Evolutionary conservation across 371 early-diverging fungal genomes (phyloP).

Genomic region (Mortierella sp.): DNA sequence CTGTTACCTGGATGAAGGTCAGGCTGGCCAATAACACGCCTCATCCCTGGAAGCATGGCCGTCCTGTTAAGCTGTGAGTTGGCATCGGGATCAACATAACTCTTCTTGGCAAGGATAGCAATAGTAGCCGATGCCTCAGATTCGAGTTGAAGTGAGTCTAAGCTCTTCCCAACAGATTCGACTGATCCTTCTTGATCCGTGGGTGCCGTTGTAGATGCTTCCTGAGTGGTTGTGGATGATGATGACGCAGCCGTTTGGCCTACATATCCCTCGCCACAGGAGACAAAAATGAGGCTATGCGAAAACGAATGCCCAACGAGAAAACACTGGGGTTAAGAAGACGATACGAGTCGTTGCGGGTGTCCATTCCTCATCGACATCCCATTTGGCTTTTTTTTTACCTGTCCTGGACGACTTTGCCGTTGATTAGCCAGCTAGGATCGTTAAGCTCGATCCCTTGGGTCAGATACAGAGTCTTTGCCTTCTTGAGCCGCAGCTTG

Average conservation of each 20-base stretch:
- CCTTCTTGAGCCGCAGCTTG: conserved; percentile 59
- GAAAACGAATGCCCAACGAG: too few species aligned
- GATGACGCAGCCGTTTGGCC: conserved; percentile 21
- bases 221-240: background rate
- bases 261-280: conserved; percentile 43
- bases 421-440: conserved; percentile 20
- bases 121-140: conserved; percentile 45
- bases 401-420: conserved; percentile 46
- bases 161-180: background rate
- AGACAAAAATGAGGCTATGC: conserved; percentile 41
- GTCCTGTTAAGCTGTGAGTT: conserved; percentile 55
- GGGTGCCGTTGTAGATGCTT: too few species aligned
- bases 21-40: conserved; percentile 60
- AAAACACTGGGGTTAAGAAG: too few species aligned
- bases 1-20: conserved; percentile 63
- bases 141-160: conserved; percentile 11
- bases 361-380: background rate
- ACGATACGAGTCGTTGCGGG: background rate
- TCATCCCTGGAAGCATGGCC: conserved; percentile 54
- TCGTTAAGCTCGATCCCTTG: conserved; percentile 43
- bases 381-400: background rate
- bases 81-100: conserved; percentile 58
- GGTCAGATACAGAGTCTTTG: conserved; percentile 45
- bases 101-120: conserved; percentile 49
- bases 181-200: background rate